Evolutionary conservation across 257 asterid genomes (phyloP).

Genomic region (Cordia subcordata): DNA sequence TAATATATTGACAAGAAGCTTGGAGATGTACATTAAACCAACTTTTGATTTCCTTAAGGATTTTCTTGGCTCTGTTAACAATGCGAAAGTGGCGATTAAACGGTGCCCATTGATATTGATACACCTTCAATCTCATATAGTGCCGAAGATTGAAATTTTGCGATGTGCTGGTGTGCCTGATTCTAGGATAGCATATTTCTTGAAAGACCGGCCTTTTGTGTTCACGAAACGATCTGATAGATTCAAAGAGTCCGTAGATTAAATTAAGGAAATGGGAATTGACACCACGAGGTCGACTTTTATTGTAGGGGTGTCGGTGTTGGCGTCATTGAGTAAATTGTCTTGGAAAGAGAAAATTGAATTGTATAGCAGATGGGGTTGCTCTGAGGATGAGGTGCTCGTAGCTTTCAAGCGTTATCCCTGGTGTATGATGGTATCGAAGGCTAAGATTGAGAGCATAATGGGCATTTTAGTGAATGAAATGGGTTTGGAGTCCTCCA

Average conservation of each 20-base stretch:
- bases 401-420: conserved; percentile 18
- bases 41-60: conserved; percentile 8
- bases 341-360: conserved; percentile 16
- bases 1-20: conserved; percentile 14
- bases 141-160: conserved; percentile 7
- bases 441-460: conserved; percentile 15
- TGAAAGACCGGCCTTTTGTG: conserved; percentile 3
- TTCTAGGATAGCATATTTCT: not conserved
- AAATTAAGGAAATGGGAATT: conserved; percentile 1
- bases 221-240: not conserved
- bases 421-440: conserved; percentile 18
- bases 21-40: conserved; percentile 15
- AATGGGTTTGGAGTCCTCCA: conserved; percentile 22
- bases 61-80: conserved; percentile 6
- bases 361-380: conserved; percentile 22
- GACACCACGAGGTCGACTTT: not conserved
- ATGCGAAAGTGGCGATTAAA: not conserved
- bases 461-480: conserved; percentile 22
- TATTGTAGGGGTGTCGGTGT: conserved; percentile 3
- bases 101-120: not conserved
- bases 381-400: conserved; percentile 19
- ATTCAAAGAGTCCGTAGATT: conserved; percentile 5
- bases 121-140: not conserved
- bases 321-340: not conserved
- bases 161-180: conserved; percentile 9